Evolutionary conservation across 371 early-diverging fungal genomes (phyloP), one percentile per base, ranked within the genome.

Genomic region (Amoeboradix gromovi): DNA sequence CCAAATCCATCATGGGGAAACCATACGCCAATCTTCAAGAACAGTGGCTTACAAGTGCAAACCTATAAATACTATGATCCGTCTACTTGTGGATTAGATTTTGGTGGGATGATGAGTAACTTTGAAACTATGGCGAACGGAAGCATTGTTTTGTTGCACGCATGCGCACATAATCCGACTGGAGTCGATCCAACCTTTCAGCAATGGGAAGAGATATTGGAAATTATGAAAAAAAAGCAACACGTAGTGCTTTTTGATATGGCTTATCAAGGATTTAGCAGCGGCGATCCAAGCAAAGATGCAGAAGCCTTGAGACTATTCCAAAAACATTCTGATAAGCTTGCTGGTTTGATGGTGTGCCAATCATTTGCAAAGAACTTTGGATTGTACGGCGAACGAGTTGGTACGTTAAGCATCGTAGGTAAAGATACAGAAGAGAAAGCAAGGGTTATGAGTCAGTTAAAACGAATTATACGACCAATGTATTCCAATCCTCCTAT

Each of bases 251-350:
- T 94, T 85, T 95, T 97, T 73, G 95, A 97, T 77, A 91, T 93
- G 91, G 97, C 95, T 32, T 97, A 97, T 81, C 94, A 95, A 83
- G 97, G 97, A 65, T 97, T 97, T 75, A 95, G 95, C 66, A 90
- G 91, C 28, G 97, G 97, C 71, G 84, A 89, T 78, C 85, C 87
- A 68, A 78, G 80, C 76, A 81, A 82, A 69, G 97, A 97, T 77
- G 94, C 95, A 22, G 89, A 88, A 74, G 92, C 94, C 71, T 79
- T 94, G 69, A 92, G 98, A 73, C 84, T 87, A 76, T 97, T 97
- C 77, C 87, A 90, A 29, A 77, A 74, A 31, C 83, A 87, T 32
- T 29, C 67, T 29, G 28, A 27, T 29, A 5, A 27, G 17, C 22
- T 48, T 12, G 5, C 48, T 5, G 91, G 88, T 28, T 85, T 86